Evolutionary conservation across 768 basidiomycete genomes (phyloP).

Genomic region (Amanita molliuscula): DNA sequence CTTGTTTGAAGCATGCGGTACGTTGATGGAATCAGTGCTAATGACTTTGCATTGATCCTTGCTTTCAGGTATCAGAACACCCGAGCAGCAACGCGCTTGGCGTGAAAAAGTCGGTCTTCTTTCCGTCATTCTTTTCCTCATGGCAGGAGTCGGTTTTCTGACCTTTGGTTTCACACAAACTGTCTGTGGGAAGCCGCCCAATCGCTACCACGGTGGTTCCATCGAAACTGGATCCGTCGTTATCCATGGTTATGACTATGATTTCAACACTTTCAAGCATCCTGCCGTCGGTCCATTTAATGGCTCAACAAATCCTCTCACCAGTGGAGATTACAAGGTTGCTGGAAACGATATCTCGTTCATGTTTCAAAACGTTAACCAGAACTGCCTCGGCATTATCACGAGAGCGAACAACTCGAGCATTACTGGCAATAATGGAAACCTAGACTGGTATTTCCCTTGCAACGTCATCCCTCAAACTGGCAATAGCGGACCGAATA

Average conservation of each 20-base stretch:
- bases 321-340: constrained; percentile 63
- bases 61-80: constrained; percentile 66
- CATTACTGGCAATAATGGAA: constrained; percentile 51
- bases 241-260: constrained; percentile 92
- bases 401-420: constrained; percentile 58
- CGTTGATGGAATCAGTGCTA: constrained; percentile 17
- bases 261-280: constrained; percentile 81
- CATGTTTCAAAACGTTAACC: constrained; percentile 87
- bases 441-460: constrained; percentile 93
- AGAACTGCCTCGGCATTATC: constrained; percentile 72
- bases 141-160: constrained; percentile 93
- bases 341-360: constrained; percentile 89
- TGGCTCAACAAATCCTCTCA: constrained; percentile 76
- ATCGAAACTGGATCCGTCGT: constrained; percentile 78
- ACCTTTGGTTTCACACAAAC: constrained; percentile 96
- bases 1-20: constrained; percentile 70
- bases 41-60: not conserved
- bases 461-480: constrained; percentile 85
- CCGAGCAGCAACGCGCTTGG: constrained; percentile 95
- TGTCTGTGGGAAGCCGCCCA: constrained; percentile 84
- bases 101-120: constrained; percentile 96
- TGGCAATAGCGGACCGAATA: constrained; percentile 49
- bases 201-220: constrained; percentile 71
- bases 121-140: constrained; percentile 65
- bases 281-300: constrained; percentile 66